A percentile compares a stretch with the other conserved stretches of the same genome.
Conservation (phyloP, 352 stramenopile genomes). For the Phytophthora kernoviae region DNA sequence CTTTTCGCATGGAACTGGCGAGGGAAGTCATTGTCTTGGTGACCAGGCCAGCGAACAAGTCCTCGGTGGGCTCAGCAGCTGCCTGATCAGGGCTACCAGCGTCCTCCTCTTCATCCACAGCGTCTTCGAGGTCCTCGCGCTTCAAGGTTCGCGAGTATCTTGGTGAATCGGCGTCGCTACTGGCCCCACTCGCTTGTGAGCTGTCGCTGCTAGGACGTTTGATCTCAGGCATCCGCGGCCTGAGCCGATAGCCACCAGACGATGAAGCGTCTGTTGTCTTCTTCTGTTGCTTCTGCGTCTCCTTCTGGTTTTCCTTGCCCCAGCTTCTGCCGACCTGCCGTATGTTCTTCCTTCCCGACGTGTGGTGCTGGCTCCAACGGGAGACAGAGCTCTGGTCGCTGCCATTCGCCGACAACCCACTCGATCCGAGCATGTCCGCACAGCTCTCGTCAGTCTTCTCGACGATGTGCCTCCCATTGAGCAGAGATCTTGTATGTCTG, state of each 20-base stretch:
- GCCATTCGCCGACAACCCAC: slow-evolving; percentile 4
- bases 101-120: slow-evolving; percentile 21
- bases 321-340: slow-evolving; percentile 21
- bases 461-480: slow-evolving; percentile 47
- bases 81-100: slow-evolving; percentile 6
- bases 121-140: slow-evolving; percentile 2
- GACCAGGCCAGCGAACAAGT: slow-evolving; percentile 44
- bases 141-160: not conserved
- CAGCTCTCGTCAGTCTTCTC: slow-evolving; percentile 8
- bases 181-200: slow-evolving; percentile 24
- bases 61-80: slow-evolving; percentile 17
- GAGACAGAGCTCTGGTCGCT: slow-evolving; percentile 15
- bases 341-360: slow-evolving; percentile 25
- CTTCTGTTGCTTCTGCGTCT: not conserved
- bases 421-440: slow-evolving; percentile 1
- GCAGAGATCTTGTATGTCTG: slow-evolving; percentile 48
- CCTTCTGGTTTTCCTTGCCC: slow-evolving; percentile 18
- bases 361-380: slow-evolving; percentile 30
- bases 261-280: not conserved
- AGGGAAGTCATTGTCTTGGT: slow-evolving; percentile 23
- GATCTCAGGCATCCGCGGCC: slow-evolving; percentile 36
- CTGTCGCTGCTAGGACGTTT: slow-evolving; percentile 11
- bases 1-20: slow-evolving; percentile 11
- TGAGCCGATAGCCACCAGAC: slow-evolving; percentile 19
- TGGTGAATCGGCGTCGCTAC: slow-evolving; percentile 22